Evolutionary conservation across 768 basidiomycete genomes (phyloP), one percentile per base, ranked within the genome.

Genomic region (Tulasnella sp.): DNA sequence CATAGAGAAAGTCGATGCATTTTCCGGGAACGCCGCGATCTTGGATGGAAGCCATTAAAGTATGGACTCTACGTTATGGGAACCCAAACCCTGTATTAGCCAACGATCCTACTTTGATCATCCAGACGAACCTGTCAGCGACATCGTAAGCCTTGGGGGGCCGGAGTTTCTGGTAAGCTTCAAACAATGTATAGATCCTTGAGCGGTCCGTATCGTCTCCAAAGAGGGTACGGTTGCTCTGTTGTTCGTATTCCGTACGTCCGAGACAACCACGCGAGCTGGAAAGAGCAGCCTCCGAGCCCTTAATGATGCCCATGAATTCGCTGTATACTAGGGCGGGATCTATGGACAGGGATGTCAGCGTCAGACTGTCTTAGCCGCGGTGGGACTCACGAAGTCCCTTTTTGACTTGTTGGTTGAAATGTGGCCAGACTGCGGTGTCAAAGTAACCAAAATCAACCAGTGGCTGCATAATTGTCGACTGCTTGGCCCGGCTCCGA

Each of bases 1-100:
- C 86, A 80, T 92, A 92, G 90, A 92, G 79, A 78, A 86, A 89
- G 79, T 92, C 88, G 11, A 91, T 29, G 20, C 16, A 23, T 5
- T 70, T 18, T 1, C 76, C 76, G 6, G 29, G 37, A 13, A 70
- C 61, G 42, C 55, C 67, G n/a, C n/a, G n/a, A n/a, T 55, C 48
- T 18, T 55, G 10, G 4, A 55, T 26, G 5, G 10, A 10, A 9
- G 29, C 9, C 35, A 75, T 15, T 15, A 75, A 44, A 10, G 7
- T 51, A 55, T 75, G 74, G n/a, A 51, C 51, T 37, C 74, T 75
- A 67, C n/a, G 51, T 10, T 20, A 48, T 29, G 71, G n/a, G n/a
- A n/a, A n/a, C n/a, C n/a, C n/a, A n/a, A n/a, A n/a, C n/a, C n/a
- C n/a, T n/a, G n/a, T n/a, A n/a, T n/a, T n/a, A 40, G 40, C 10